These are phyloP conservation scores for Nemophila menziesii DNA, from an alignment of 257 asterid genomes.

Conservation along the genomic window DNA sequence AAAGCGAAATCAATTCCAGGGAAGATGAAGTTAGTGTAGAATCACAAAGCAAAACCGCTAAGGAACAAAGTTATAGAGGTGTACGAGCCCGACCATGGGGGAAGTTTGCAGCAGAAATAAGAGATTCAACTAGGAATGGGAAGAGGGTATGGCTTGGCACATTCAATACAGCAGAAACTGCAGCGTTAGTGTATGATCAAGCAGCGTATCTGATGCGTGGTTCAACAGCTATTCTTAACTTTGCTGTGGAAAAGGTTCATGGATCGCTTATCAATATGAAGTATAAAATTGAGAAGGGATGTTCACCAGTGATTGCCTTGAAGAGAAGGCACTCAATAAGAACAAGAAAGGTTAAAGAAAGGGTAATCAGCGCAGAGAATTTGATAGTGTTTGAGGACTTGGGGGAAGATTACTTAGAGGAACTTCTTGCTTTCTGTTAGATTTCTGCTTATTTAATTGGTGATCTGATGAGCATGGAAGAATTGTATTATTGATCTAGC, in stretches of 20 bases:
- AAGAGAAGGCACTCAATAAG: slow-evolving; percentile 21
- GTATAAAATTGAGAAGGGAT: slow-evolving; percentile 11
- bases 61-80: slow-evolving; percentile 21
- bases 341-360: slow-evolving; percentile 9
- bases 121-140: slow-evolving; percentile 34
- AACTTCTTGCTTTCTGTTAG: slow-evolving; percentile 5
- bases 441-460: too few relatives aligned
- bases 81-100: slow-evolving; percentile 34
- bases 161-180: slow-evolving; percentile 24
- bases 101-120: slow-evolving; percentile 29
- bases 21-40: slow-evolving; percentile 3
- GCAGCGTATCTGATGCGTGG: slow-evolving; percentile 27
- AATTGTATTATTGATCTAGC: too few relatives aligned
- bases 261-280: slow-evolving; percentile 16
- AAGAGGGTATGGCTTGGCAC: slow-evolving; percentile 34
- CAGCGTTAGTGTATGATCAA: slow-evolving; percentile 32
- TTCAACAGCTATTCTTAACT: slow-evolving; percentile 16
- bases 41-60: not conserved
- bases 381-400: slow-evolving; percentile 22
- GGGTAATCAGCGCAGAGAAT: slow-evolving; percentile 4
- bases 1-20: slow-evolving; percentile 1
- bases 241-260: slow-evolving; percentile 17
- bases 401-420: slow-evolving; percentile 29
- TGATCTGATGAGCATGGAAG: too few relatives aligned
- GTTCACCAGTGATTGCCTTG: slow-evolving; percentile 23